Conservation (phyloP, 805 yeast species). For the Saturnispora diversa region DNA sequence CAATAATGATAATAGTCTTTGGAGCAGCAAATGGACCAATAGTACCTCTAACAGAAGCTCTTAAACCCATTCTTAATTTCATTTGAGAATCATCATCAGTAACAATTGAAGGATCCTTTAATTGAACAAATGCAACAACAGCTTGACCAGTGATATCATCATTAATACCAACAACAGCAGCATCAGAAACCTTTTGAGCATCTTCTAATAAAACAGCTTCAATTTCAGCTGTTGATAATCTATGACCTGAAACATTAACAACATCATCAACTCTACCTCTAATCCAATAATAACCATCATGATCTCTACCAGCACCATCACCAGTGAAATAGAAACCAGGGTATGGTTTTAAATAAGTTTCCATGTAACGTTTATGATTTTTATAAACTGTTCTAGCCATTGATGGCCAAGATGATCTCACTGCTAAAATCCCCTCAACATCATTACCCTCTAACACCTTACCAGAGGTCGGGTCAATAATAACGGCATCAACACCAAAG, state of each 20-base stretch:
- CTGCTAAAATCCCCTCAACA: conserved; percentile 93
- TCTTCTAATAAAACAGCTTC: conserved; percentile 85
- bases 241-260: conserved; percentile 95
- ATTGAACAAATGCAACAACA: conserved; percentile 86
- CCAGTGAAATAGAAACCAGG: conserved; percentile 94
- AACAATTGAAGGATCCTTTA: conserved; percentile 45
- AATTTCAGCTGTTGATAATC: conserved; percentile 96
- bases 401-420: conserved; percentile 94
- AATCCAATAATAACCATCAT: conserved; percentile 95
- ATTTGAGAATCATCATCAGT: conserved; percentile 40
- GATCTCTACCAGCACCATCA: conserved; percentile 97
- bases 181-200: conserved; percentile 65
- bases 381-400: conserved; percentile 94
- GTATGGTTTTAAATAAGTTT: conserved; percentile 89
- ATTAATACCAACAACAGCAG: conserved; percentile 93
- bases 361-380: conserved; percentile 78
- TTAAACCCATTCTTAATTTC: conserved; percentile 61
- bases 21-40: conserved; percentile 97
- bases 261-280: conserved; percentile 98
- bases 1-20: conserved; percentile 68
- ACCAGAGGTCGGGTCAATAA: conserved; percentile 91
- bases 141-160: conserved; percentile 98
- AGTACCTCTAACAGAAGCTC: conserved; percentile 82
- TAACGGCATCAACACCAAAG: conserved; percentile 86
- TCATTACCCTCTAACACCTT: conserved; percentile 76